Conservation (phyloP, 2,329 filamentous ascomycete species). For the Pseudogymnoascus sp. region DNA sequence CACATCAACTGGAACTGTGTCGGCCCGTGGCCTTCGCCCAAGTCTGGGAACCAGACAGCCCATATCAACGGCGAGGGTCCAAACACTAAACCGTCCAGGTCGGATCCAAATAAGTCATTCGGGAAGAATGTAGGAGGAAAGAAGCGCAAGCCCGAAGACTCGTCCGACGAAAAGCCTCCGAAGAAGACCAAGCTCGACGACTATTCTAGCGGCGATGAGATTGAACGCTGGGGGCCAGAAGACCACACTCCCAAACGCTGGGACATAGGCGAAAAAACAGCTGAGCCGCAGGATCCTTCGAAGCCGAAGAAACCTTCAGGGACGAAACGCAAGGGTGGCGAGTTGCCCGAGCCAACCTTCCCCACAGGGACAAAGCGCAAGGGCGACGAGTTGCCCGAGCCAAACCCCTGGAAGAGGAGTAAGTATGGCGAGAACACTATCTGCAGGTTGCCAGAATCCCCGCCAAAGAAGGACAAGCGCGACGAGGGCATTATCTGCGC, state of each 20-base stretch:
- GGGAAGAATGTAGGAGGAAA: neutral
- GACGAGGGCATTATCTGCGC: neutral
- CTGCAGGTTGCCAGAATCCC: neutral
- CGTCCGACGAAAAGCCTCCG: neutral
- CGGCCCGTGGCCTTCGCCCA: neutral
- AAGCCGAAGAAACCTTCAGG: neutral
- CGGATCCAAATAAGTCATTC: neutral
- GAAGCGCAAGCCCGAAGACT: neutral
- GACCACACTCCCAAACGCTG: neutral
- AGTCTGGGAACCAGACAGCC: neutral
- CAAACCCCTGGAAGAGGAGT: neutral
- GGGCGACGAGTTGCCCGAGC: neutral
- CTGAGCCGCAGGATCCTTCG: neutral
- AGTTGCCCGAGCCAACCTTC: neutral
- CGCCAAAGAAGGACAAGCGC: too few relatives aligned
- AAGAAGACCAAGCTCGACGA: neutral
- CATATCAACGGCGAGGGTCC: neutral
- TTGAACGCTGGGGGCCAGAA: neutral
- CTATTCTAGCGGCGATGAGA: neutral
- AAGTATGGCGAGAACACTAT: neutral
- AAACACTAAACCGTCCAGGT: neutral
- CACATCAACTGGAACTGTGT: neutral
- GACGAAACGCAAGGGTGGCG: neutral
- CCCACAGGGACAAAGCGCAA: neutral
- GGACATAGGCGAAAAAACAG: neutral